Conservation (phyloP, 768 basidiomycete genomes). For the Mycena albidolilacea region DNA sequence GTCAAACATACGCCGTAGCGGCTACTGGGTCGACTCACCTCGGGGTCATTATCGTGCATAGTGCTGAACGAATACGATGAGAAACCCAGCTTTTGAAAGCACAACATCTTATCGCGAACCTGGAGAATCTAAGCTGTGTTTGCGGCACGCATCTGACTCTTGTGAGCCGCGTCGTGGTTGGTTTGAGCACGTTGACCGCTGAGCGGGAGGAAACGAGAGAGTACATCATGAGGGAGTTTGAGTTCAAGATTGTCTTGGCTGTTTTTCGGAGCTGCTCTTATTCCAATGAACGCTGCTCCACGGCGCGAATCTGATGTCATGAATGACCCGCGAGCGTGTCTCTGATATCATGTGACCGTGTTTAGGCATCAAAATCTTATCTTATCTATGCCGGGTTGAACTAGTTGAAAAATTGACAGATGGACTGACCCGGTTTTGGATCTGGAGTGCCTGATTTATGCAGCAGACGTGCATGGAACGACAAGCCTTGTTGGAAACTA, state of each 20-base stretch:
- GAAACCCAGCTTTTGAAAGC: constrained; percentile 4
- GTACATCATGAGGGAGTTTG: too few species aligned
- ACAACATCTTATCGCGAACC: background rate
- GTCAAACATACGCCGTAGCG: background rate
- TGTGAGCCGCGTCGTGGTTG: constrained; percentile 34
- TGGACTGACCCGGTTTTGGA: too few species aligned
- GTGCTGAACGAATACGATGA: constrained; percentile 55
- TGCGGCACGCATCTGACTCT: constrained; percentile 41
- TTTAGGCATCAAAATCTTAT: background rate
- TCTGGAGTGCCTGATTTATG: too few species aligned
- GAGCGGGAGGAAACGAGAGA: too few species aligned
- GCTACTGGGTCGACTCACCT: constrained; percentile 50
- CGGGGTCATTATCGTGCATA: constrained; percentile 72
- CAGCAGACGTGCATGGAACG: too few species aligned
- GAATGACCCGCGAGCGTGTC: background rate
- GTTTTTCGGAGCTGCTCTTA: too few species aligned
- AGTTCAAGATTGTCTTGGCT: too few species aligned
- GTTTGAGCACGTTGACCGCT: constrained; percentile 9
- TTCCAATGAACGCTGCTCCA: too few species aligned
- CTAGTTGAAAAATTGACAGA: too few species aligned
- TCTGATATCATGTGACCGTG: background rate
- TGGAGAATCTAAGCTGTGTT: constrained; percentile 8
- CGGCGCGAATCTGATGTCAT: background rate
- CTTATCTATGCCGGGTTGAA: too few species aligned
- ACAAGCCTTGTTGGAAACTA: too few species aligned